A percentile compares a stretch with the other conserved stretches of the same genome.
Evolutionary conservation across 2,329 filamentous ascomycete species (phyloP).

Genomic region (Colletotrichum viniferum): DNA sequence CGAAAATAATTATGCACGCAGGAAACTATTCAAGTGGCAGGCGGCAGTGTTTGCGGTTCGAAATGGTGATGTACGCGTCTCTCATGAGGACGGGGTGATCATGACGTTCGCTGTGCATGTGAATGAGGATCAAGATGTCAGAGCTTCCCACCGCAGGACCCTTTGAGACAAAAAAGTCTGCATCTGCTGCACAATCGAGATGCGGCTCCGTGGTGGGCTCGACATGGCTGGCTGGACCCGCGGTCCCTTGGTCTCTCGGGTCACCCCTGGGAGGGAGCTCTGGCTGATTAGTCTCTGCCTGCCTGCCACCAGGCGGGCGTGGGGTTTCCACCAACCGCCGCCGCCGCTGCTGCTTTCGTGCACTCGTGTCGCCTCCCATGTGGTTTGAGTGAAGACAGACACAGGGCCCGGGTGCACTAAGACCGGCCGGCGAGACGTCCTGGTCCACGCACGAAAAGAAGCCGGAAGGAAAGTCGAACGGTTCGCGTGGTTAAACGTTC

Average conservation of each 20-base stretch:
- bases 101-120: slow-evolving; percentile 17
- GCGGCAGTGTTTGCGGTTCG: not conserved
- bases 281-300: not conserved
- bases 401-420: not conserved
- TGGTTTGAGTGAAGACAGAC: not conserved
- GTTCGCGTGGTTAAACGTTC: not conserved
- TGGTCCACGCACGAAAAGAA: slow-evolving; percentile 21
- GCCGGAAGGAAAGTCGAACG: slow-evolving; percentile 2
- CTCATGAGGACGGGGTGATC: not conserved
- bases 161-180: slow-evolving; percentile 1
- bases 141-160: not conserved
- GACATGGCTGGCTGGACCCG: not conserved
- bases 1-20: not conserved
- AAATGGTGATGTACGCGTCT: not conserved
- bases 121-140: slow-evolving; percentile 9
- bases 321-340: slow-evolving; percentile 5
- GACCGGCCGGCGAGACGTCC: not conserved
- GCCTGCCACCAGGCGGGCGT: not conserved
- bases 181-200: not conserved
- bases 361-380: not conserved
- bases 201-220: slow-evolving; percentile 14
- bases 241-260: not conserved
- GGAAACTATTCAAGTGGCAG: not conserved
- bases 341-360: not conserved
- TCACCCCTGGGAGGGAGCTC: not conserved